Evolutionary conservation across 495 filamentous ascomycete species (phyloP), one percentile per base, ranked within the genome.

Genomic region (Penicillium coprophilum): DNA sequence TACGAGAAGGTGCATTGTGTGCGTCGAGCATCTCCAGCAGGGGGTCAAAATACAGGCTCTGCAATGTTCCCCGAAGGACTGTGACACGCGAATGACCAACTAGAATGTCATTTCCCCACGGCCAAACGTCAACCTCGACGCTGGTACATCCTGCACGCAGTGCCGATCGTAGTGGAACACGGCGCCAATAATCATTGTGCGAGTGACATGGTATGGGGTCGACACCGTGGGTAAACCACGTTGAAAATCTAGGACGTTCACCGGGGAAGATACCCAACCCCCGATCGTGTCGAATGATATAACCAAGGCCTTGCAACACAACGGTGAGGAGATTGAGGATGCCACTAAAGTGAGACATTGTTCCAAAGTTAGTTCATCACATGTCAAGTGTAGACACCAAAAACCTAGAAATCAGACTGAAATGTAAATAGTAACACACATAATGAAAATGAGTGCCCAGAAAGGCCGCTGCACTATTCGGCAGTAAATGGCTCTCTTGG

Each of bases 151-250:
- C 77, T 20, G 72, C 61, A 3, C 51, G 69, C 28, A 88, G 55
- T 3, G 82, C 82, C 6, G 78, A 78, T 50, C 72, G 79, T 7
- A 87, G 48, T 24, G 57, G 53, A 11, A 66, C 77, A n/a, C 73
- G 76, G 3, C 87, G 83, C 63, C 67, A 90, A 68, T 91, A 91
- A 71, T 91, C 88, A 60, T 93, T 93, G 69, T 92, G 89, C 0
- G 86, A 90, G 64, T 62, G 48, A 23, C 59, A 62, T 19, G 34
- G 36, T 10, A 64, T 27, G 11, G 60, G 57, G 8, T 30, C 49
- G 5, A 61, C 46, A 46, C 53, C 62, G 27, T 58, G 53, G 0
- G 56, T 67, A 10, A 47, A 44, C 53, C 54, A 63, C 13, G 58
- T 31, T 11, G 64, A 49, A 28, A 57, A 53, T 8, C 49, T 32